Base-by-base conservation (phyloP, 345 rosid genomes). In the Conringia planisiliqua region DNA sequence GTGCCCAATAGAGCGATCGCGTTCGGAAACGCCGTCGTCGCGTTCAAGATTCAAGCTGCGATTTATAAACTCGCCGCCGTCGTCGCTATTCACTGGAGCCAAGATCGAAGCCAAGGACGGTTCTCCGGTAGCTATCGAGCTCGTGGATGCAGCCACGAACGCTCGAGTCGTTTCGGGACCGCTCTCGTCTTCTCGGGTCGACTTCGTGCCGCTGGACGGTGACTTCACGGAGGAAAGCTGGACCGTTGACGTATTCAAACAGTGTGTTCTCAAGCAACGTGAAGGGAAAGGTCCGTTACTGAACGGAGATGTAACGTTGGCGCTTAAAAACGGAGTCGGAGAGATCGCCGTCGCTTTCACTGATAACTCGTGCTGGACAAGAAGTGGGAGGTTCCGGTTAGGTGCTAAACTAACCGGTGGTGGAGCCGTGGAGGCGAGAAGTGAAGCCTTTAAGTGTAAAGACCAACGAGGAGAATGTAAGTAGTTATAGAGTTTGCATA, bases 401-500 rank as follows among this genome's bases (percentile, higher is more conserved):
- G 99, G 96, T 35, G 99, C 87, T 62, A 83, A 69, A 42, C 46
- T 79, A 11, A 29, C 76, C 46, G 84, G 75, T 42, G 78, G 72
- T 47, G 92, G 78, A 60, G 79, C 79, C 16, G 68, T 74, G 68
- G 97, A 89, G 73, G 97, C 88, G 10, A 79, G 70, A 61, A 95
- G 97, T 18, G 80, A 81, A 71, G 84, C 90, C 4, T 90, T 95
- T 20, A 50, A 71, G 1, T 97, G 91, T 59, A 89, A 85, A 83
- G 99, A 95, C 75, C 94, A 89, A 36, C 85, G 97, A 0, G 99
- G 99, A 61, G 96, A 86, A 72, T 20, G 99, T 95, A 84, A 83
- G 91, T 80, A 33, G 4, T 4, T n/a, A n/a, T n/a, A n/a, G n/a
- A n/a, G n/a, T n/a, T 63, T 72, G 10, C 35, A 32, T 3, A 30